These are phyloP conservation scores for Trypanosoma melophagium DNA, from an alignment of 208 protist species.

Conservation along the genomic window DNA sequence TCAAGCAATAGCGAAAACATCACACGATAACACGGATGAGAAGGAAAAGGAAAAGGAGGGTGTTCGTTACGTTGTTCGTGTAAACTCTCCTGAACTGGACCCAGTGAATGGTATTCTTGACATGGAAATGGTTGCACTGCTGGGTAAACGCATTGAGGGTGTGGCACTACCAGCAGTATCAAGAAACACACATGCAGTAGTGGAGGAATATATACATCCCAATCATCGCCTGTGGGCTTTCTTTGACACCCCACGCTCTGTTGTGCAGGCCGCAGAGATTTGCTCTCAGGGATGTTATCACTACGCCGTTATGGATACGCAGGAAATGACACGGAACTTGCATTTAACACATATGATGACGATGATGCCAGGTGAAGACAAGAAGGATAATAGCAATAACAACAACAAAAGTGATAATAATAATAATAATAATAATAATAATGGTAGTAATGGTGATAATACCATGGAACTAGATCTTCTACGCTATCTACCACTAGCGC, in stretches of 20 bases:
- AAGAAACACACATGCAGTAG: conserved; percentile 40
- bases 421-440: neutral
- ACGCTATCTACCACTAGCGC: conserved; percentile 42
- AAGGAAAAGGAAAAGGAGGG: conserved; percentile 8
- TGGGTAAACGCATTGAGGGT: conserved; percentile 70
- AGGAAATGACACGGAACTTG: conserved; percentile 58
- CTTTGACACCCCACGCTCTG: conserved; percentile 72
- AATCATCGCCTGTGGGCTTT: conserved; percentile 80
- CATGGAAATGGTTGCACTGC: conserved; percentile 66
- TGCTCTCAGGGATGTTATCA: conserved; percentile 62
- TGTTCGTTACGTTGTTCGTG: conserved; percentile 60
- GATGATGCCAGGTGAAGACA: neutral
- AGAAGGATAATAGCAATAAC: neutral
- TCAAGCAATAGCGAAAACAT: neutral
- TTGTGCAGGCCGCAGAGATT: conserved; percentile 66
- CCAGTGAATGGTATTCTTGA: conserved; percentile 73
- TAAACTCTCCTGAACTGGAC: conserved; percentile 80
- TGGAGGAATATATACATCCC: conserved; percentile 72
- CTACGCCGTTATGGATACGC: conserved; percentile 72
- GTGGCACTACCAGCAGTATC: conserved; percentile 75
- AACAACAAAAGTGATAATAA: conserved; percentile 8
- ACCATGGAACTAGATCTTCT: conserved; percentile 19
- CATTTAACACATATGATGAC: conserved; percentile 28
- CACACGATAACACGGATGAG: neutral
- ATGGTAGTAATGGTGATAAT: neutral